Conservation (phyloP, 139 green algal species). For the Coccomyxa sp. region DNA sequence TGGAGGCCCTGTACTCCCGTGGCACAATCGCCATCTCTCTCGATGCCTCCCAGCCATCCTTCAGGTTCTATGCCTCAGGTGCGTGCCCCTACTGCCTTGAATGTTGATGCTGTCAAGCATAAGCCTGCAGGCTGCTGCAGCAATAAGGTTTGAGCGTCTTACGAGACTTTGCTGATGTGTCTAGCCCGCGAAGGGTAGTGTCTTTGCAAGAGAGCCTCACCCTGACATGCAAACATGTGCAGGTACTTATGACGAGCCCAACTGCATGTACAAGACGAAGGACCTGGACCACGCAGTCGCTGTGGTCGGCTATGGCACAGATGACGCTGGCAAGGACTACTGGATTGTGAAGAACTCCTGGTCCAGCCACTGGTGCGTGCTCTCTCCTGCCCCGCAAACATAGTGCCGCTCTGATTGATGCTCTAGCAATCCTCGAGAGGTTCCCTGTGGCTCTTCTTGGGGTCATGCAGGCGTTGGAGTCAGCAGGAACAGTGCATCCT, state of each 20-base stretch:
- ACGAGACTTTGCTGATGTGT: too few relatives aligned
- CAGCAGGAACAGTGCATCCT: neutral
- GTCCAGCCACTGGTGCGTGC: conserved; percentile 15
- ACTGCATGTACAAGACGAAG: conserved; percentile 44
- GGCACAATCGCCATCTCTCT: conserved; percentile 41
- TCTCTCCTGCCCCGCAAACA: neutral
- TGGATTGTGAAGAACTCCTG: conserved; percentile 42
- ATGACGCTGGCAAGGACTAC: conserved; percentile 31
- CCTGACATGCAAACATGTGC: neutral
- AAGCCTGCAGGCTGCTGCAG: too few relatives aligned
- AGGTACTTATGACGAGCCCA: conserved; percentile 25
- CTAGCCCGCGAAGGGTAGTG: neutral
- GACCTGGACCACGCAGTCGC: conserved; percentile 73
- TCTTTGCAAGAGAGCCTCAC: neutral
- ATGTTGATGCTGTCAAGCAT: neutral
- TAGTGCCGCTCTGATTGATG: too few relatives aligned
- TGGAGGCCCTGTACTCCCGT: conserved; percentile 37
- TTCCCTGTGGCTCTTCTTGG: neutral
- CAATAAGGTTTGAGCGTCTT: too few relatives aligned
- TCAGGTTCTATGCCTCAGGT: conserved; percentile 57
- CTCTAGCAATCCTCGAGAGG: too few relatives aligned
- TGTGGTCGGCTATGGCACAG: conserved; percentile 68
- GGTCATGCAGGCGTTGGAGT: neutral
- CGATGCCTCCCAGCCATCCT: conserved; percentile 52
- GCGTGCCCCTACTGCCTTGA: too few relatives aligned